Base-by-base conservation (phyloP, 768 basidiomycete species). In the Suillus subluteus region DNA sequence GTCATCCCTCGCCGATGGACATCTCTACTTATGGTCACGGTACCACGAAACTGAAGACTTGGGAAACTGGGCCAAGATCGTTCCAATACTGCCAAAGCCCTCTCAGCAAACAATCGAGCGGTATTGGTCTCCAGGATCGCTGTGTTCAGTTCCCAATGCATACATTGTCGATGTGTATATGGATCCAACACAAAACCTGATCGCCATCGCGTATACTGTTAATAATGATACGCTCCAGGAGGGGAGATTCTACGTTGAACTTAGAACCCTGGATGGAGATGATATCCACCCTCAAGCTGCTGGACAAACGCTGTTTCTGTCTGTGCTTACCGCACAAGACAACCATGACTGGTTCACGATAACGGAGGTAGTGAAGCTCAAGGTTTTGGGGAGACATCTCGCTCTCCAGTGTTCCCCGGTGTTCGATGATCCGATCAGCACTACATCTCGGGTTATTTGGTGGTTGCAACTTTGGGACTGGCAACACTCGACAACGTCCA, bases 381-480 rank as follows among this genome's bases (percentile, higher is more conserved):
- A 38, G 37, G 12, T 15, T 26, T 59, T 26, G 3, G 64, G 64
- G 56, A 30, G n/a, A 23, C 37, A 62, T 46, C 21, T 65, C 56
- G 56, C 48, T 32, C 26, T 65, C n/a, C 37, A 58, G 43, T 13
- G 58, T 11, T 38, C 23, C 18, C 43, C 46, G 9, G 3, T 21
- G 54, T 9, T 23, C 21, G 18, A 43, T 30, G 32, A 52, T 52
- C 26, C 26, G 13, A 11, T 6, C 23, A 16, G 32, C 23, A 26
- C 9, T 16, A n/a, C 32, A 21, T 16, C 6, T 37, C 11, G 16
- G 18, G 55, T 16, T 18, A 16, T 21, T n/a, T 65, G 58, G 64
- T 61, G 23, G 23, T 26, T 65, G 21, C 64, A 65, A 12, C 9
- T 65, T 12, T 65, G 64, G 64, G 46, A 65, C 43, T 61, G 64